Base-by-base conservation (phyloP, 2,329 filamentous ascomycete genomes). In the Aspergillus sp. region DNA sequence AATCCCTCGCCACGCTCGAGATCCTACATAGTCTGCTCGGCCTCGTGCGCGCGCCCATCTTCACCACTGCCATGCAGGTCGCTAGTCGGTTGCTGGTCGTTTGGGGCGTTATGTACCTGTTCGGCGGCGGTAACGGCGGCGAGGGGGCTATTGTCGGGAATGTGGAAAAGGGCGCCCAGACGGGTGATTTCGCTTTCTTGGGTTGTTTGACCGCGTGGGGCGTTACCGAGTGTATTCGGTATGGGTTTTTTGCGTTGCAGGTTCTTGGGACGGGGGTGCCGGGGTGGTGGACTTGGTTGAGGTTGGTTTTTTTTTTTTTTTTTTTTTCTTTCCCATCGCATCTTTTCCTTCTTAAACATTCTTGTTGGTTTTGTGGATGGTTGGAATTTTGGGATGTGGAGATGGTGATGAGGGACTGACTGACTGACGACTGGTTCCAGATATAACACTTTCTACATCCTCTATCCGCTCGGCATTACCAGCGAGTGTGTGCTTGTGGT, bases 41-140 rank as follows among this genome's bases (percentile, higher is more conserved):
- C 59, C 75, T 98, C 70, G 94, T 99, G 55, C 87, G 94, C 70
- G 89, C 94, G 1, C 92, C 94, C 1, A 76, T 97, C 69, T 67
- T 89, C 68, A 98, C 95, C 5, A 98, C 95, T 6, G 77, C 85
- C 42, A 92, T 96, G 87, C 95, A 99, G 78, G 93, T 98, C 63
- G 85, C 90, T 22, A 91, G 87, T 59, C 91, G 95, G 55, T 85
- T 96, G 69, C 85, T 96, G 65, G 88, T 98, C 65, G 90, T 97
- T 67, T 97, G 93, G 92, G 88, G 85, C 67, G 84, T 98, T 63
- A 87, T 91, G 71, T 83, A 87, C 72, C 82, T 83, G 46, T 96
- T 94, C 79, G 86, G 65, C 85, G 83, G 69, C 92, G 96, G 91
- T 22, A 22, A 24, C 1, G 5, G 24, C 24, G 24, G 24, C 24